Conservation (phyloP, 352 stramenopile genomes). For the Globisporangium parvum region DNA sequence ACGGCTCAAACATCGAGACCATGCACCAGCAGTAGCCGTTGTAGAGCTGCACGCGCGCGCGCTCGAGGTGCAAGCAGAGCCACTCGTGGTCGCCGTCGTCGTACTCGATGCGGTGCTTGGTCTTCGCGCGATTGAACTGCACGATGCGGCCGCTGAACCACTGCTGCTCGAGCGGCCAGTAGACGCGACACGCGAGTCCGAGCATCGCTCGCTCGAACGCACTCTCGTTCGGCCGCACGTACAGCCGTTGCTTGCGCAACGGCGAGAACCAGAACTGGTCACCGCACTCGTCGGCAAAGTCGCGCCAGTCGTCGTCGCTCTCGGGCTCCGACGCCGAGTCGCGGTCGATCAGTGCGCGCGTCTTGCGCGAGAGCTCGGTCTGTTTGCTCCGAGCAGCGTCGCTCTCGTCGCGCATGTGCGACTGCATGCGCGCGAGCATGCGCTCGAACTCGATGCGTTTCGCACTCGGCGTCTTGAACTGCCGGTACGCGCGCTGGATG, state of each 20-base stretch:
- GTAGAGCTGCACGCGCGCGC: slow-evolving; percentile 56
- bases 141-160: slow-evolving; percentile 62
- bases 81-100: slow-evolving; percentile 77
- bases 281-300: slow-evolving; percentile 55
- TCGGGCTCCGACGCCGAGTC: slow-evolving; percentile 73
- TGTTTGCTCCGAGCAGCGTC: slow-evolving; percentile 34
- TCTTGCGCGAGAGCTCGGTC: slow-evolving; percentile 40
- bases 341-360: slow-evolving; percentile 33
- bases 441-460: slow-evolving; percentile 38
- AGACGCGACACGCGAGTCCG: slow-evolving; percentile 53
- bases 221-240: slow-evolving; percentile 64
- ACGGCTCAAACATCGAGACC: slow-evolving; percentile 52
- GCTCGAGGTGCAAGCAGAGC: slow-evolving; percentile 33
- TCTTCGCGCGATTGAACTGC: slow-evolving; percentile 51
- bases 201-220: slow-evolving; percentile 47
- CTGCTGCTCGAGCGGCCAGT: slow-evolving; percentile 69
- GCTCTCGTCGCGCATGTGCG: slow-evolving; percentile 45
- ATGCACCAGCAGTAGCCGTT: slow-evolving; percentile 74
- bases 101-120: slow-evolving; percentile 69
- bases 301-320: slow-evolving; percentile 74
- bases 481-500: slow-evolving; percentile 52
- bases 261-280: slow-evolving; percentile 81
- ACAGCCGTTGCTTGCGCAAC: slow-evolving; percentile 47
- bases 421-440: slow-evolving; percentile 45
- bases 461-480: slow-evolving; percentile 32